Percentiles rank a stretch among this genome's conserved stretches.
These are phyloP conservation scores for Sugiyamaella japonica DNA, from an alignment of 1,139 yeast species.

Conservation along the genomic window DNA sequence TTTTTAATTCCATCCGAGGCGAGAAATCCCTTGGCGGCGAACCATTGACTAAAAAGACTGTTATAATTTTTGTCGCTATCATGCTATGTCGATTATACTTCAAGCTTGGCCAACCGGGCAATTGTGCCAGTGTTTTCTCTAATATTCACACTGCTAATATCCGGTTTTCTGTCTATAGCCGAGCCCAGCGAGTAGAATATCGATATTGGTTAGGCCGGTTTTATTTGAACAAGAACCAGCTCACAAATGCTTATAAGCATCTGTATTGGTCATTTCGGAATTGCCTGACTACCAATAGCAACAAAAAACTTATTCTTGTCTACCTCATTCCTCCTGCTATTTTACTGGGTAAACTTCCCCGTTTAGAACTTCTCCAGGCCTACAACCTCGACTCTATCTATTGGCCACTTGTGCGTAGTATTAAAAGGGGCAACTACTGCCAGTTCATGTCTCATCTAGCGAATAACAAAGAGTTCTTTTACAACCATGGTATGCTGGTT, in stretches of 20 bases:
- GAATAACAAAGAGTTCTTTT: conserved; percentile 33
- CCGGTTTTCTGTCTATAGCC: conserved; percentile 47
- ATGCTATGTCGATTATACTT: conserved; percentile 64
- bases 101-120: conserved; percentile 59
- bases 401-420: conserved; percentile 34
- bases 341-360: conserved; percentile 42
- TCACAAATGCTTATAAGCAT: conserved; percentile 57
- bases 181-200: conserved; percentile 61
- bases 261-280: conserved; percentile 60
- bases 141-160: conserved; percentile 65
- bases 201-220: conserved; percentile 68
- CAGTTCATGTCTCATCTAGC: conserved; percentile 33
- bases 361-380: conserved; percentile 28
- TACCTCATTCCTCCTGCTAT: conserved; percentile 55
- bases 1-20: conserved; percentile 63
- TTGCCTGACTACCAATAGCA: conserved; percentile 43
- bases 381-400: conserved; percentile 32
- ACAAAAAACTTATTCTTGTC: conserved; percentile 47
- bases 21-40: conserved; percentile 46
- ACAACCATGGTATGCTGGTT: conserved; percentile 34
- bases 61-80: conserved; percentile 58
- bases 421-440: conserved; percentile 35
- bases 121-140: conserved; percentile 74
- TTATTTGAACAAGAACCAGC: conserved; percentile 60
- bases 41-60: conserved; percentile 46